These are phyloP conservation scores for Serendipita indica DNA, from an alignment of 768 basidiomycete species.

Conservation along the genomic window DNA sequence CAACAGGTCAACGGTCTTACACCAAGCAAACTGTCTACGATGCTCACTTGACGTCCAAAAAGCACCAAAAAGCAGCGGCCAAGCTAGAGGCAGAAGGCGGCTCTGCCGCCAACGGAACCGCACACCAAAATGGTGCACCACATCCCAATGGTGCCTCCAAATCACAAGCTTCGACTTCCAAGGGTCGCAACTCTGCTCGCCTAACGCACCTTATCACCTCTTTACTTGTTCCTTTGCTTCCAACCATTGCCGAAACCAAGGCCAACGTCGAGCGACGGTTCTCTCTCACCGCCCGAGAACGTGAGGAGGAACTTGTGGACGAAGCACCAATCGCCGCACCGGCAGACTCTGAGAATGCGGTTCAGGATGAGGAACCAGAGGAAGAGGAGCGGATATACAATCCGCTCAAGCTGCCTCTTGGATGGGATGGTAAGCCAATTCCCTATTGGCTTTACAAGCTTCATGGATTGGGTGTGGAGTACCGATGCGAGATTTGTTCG, in stretches of 20 bases:
- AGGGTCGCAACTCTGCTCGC: constrained; percentile 50
- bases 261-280: constrained; percentile 93
- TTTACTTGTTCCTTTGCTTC: constrained; percentile 47
- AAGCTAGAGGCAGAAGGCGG: constrained; percentile 26
- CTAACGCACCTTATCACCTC: constrained; percentile 54
- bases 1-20: constrained; percentile 79
- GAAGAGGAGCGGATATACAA: constrained; percentile 97
- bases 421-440: constrained; percentile 98
- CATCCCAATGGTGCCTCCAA: constrained; percentile 28
- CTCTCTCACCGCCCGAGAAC: constrained; percentile 92
- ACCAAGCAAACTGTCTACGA: constrained; percentile 97
- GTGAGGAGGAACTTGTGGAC: constrained; percentile 84
- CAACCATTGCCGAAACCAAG: constrained; percentile 74
- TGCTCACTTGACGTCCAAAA: constrained; percentile 89
- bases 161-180: constrained; percentile 25
- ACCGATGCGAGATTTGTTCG: constrained; percentile 93
- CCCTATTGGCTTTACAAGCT: constrained; percentile 98
- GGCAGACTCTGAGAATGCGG: constrained; percentile 32
- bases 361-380: constrained; percentile 61
- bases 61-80: constrained; percentile 81
- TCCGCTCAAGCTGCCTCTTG: constrained; percentile 87
- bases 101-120: constrained; percentile 14
- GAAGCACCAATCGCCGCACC: constrained; percentile 36
- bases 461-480: constrained; percentile 95
- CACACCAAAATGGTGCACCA: constrained; percentile 18